These are phyloP conservation scores for Cyclotella cryptica DNA, from an alignment of 108 stramenopile species.

Conservation along the genomic window DNA sequence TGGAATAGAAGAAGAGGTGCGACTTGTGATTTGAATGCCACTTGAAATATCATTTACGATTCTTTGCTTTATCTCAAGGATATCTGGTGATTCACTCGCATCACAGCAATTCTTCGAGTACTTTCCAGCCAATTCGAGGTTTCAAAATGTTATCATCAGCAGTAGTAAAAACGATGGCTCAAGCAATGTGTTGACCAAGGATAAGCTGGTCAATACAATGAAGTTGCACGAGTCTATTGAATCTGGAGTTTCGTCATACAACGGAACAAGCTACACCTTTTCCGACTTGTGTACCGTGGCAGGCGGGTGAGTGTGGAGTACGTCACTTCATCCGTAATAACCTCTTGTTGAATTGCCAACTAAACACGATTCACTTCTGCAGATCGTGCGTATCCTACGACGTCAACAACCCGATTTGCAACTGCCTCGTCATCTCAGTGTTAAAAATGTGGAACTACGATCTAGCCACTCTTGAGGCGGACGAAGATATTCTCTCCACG, in stretches of 20 bases:
- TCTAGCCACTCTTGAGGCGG: conserved; percentile 53
- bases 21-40: neutral
- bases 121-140: conserved; percentile 50
- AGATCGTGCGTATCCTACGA: conserved; percentile 45
- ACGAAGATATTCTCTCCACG: conserved; percentile 60
- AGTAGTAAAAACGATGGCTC: neutral
- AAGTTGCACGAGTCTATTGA: conserved; percentile 58
- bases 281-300: conserved; percentile 57
- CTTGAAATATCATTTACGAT: neutral
- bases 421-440: conserved; percentile 59
- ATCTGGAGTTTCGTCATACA: conserved; percentile 23
- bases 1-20: conserved; percentile 47
- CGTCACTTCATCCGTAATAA: too few relatives aligned
- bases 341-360: too few relatives aligned
- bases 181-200: conserved; percentile 63
- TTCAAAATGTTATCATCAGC: conserved; percentile 57
- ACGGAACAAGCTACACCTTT: conserved; percentile 36
- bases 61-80: too few relatives aligned
- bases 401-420: conserved; percentile 44
- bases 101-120: conserved; percentile 37
- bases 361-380: neutral
- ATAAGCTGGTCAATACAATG: conserved; percentile 54
- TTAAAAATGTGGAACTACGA: conserved; percentile 77
- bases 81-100: neutral
- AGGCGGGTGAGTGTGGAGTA: conserved; percentile 39